Evolutionary conservation across 306 rosid genomes (phyloP), one percentile per base, ranked within the genome.

Genomic region (Medicago lupulina): DNA sequence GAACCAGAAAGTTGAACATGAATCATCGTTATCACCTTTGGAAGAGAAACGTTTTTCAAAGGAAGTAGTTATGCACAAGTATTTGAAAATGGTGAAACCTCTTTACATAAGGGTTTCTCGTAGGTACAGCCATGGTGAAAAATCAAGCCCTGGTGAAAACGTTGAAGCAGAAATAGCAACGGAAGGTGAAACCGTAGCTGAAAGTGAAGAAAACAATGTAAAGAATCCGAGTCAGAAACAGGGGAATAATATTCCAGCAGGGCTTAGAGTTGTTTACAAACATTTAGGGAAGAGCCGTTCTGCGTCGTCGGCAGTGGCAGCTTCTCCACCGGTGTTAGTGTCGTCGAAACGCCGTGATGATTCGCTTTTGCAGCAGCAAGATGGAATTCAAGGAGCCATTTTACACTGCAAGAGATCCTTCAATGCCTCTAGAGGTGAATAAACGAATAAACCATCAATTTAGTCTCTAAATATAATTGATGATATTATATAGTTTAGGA

Each of bases 241-340:
- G 71, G 93, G 89, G 53, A 93, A 77, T 69, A 90, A 75, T 70
- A 50, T 92, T 16, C 93, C 92, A 1, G 87, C 92, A 2, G 92
- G 96, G 55, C 85, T 96, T 54, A 82, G 85, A 71, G 97, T 92
- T 21, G 99, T 88, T 8, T 89, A 95, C 61, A 92, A 96, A 86
- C 98, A 92, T 75, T 80, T 96, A 81, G 99, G 99, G 8, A 96
- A 96, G 70, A 96, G 98, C 77, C 93, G 97, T 23, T 96, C 99
- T 21, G 98, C 98, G 7, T 92, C 99, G 0, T 85, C 97, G n/a
- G 88, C 96, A 61, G 93, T 84, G 17, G 92, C 89, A 0, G 99
- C 89, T 4, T 88, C 84, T 36, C 90, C 96, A 3, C 3, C 91
- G 8, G 86, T 75, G 16, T 61, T 61, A 0, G 81, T 79, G 41